Conservation (phyloP, 2,329 filamentous ascomycete species). For the Pyricularia sp. region DNA sequence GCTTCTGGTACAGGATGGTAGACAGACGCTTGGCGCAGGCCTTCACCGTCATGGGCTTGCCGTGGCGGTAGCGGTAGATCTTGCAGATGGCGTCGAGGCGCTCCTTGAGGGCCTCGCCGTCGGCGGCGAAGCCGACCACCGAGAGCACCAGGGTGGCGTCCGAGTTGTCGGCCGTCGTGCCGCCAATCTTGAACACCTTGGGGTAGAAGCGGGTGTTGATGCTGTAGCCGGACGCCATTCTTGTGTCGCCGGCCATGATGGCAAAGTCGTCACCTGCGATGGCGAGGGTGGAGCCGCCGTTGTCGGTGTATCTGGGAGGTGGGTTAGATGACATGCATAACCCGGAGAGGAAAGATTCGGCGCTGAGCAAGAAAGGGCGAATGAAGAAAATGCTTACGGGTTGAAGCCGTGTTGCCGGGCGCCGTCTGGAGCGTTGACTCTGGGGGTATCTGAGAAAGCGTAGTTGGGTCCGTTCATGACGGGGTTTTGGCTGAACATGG, state of each 20-base stretch:
- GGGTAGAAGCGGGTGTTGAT: constrained; percentile 95
- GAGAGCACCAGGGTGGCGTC: constrained; percentile 81
- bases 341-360: too few species aligned
- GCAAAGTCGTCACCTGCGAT: constrained; percentile 91
- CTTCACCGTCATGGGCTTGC: constrained; percentile 87
- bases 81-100: constrained; percentile 89
- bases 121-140: constrained; percentile 90
- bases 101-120: constrained; percentile 87
- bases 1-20: constrained; percentile 92
- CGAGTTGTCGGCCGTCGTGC: constrained; percentile 71
- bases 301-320: constrained; percentile 73
- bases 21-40: constrained; percentile 91
- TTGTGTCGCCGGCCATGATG: constrained; percentile 94
- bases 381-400: constrained; percentile 54
- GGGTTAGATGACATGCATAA: neutral
- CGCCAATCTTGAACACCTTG: constrained; percentile 96
- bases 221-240: constrained; percentile 90
- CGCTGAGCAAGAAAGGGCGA: neutral
- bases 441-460: constrained; percentile 50
- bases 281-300: constrained; percentile 89
- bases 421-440: constrained; percentile 36
- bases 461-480: constrained; percentile 57
- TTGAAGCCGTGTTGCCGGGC: constrained; percentile 73
- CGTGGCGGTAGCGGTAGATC: constrained; percentile 97
- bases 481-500: constrained; percentile 60